Evolutionary conservation across 148 eudicot genomes (phyloP), one percentile per base, ranked within the genome.

Genomic region (Polygonum maritimum): DNA sequence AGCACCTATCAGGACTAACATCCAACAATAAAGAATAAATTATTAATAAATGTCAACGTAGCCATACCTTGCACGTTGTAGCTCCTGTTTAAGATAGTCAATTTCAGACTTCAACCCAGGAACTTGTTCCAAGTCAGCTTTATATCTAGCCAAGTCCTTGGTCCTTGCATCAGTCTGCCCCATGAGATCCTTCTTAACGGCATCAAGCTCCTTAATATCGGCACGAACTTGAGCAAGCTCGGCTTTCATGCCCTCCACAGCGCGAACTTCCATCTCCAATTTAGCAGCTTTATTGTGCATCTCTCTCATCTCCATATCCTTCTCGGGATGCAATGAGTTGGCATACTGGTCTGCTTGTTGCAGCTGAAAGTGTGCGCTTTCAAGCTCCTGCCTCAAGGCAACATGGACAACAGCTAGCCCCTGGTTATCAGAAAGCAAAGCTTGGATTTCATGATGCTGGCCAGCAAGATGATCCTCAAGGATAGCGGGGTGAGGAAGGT

Each of bases 321-420:
- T 88, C 75, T 88, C 93, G 0, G 84, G 76, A 36, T 85, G 88
- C 65, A 88, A 77, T 0, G 92, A 81, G 69, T 77, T 83, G 6
- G 88, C 95, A 78, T 81, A 86, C 58, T 90, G 89, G 35, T 82
- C 82, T 11, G 90, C 87, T 19, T 80, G 78, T 75, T 91, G 93
- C 81, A 94, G 80, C 82, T 94, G 93, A 40, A 80, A 81, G 75
- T 90, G 98, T 58, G 87, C 84, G 47, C 86, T 85, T 81, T 94
- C 98, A 55, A 94, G 49, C 77, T 94, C 98, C 83, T 91, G 97
- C 82, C 84, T 94, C 76, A 94, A 88, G 11, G 98, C 97, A 77
- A 94, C 98, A 80, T 94, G 98, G 22, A 97, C 92, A 0, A 92
- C 95, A 41, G 98, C 95, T 69, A 90, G 83, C 48, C 93, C 80